phyloP scores from a whole-genome alignment of 2,329 filamentous ascomycete genomes.

The Phialemonium atrogriseum region DNA sequence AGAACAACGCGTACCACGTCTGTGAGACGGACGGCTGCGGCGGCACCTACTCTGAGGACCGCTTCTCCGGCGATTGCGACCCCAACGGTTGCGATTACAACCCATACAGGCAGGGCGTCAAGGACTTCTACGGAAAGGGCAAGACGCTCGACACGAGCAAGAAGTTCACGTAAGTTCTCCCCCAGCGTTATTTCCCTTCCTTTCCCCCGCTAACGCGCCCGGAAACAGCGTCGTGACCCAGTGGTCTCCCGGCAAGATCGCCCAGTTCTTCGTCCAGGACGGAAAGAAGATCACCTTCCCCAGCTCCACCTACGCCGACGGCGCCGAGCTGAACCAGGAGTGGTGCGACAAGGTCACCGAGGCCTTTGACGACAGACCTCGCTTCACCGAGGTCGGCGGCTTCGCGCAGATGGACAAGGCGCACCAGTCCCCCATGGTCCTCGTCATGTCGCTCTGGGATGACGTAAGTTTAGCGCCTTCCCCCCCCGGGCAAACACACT shows the following conservation, averaged over 20 bases:
- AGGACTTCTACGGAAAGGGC: constrained; percentile 46
- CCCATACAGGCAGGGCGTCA: constrained; percentile 47
- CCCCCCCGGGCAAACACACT: neutral
- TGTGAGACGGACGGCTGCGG: constrained; percentile 30
- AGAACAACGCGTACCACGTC: constrained; percentile 31
- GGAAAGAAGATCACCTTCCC: constrained; percentile 36
- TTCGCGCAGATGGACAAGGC: constrained; percentile 45
- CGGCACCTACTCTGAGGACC: constrained; percentile 30
- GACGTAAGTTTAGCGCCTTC: constrained; percentile 19
- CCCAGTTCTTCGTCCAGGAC: constrained; percentile 48
- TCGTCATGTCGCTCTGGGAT: constrained; percentile 52
- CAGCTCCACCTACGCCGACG: constrained; percentile 23
- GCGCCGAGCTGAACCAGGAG: constrained; percentile 42
- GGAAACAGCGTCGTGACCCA: constrained; percentile 45
- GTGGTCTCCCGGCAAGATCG: constrained; percentile 34
- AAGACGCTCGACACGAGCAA: constrained; percentile 41
- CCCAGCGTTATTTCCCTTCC: neutral
- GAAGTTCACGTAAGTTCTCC: constrained; percentile 30
- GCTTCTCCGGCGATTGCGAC: constrained; percentile 47
- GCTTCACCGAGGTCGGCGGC: constrained; percentile 48
- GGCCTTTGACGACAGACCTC: constrained; percentile 41
- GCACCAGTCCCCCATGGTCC: constrained; percentile 50
- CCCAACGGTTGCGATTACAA: constrained; percentile 55
- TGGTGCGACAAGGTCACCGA: constrained; percentile 51
- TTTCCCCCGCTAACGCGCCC: neutral